phyloP scores from a whole-genome alignment of 768 basidiomycete genomes.

The Tricholoma hemisulphureum region DNA sequence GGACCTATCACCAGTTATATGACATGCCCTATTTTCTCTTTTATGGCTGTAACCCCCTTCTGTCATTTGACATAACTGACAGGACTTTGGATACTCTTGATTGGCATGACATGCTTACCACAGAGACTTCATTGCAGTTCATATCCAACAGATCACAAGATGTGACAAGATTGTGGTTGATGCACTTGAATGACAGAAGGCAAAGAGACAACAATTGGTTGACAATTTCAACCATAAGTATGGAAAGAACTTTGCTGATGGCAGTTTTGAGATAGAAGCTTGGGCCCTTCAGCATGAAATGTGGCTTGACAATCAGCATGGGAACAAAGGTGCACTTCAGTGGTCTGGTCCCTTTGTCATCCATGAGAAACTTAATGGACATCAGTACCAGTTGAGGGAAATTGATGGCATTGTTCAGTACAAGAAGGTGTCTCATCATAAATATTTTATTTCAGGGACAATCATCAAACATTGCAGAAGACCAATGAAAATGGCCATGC shows the following conservation, averaged over 20 bases:
- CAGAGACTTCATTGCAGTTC: no score
- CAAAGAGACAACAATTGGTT: conserved; percentile 11
- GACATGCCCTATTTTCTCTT: conserved; percentile 30
- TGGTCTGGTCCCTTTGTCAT: no score
- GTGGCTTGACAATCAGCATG: conserved; percentile 26
- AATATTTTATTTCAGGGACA: neutral
- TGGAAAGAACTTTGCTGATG: conserved; percentile 11
- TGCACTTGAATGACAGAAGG: no score
- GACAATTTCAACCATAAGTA: conserved; percentile 19
- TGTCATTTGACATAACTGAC: conserved; percentile 27
- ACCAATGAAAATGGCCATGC: no score
- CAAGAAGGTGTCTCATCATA: neutral
- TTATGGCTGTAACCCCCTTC: conserved; percentile 26
- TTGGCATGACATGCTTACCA: conserved; percentile 18
- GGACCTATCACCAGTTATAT: no score
- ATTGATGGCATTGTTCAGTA: neutral
- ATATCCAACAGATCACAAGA: no score
- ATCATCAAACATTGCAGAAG: conserved; percentile 4
- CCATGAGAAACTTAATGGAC: conserved; percentile 1
- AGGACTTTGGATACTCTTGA: conserved; percentile 27
- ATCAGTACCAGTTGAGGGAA: neutral
- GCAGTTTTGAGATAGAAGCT: conserved; percentile 21
- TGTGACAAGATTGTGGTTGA: no score
- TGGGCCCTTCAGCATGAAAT: conserved; percentile 32
- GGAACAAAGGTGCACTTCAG: conserved; percentile 14